Evolutionary conservation across 345 rosid genomes (phyloP), one percentile per base, ranked within the genome.

Genomic region (Kernera saxatilis): DNA sequence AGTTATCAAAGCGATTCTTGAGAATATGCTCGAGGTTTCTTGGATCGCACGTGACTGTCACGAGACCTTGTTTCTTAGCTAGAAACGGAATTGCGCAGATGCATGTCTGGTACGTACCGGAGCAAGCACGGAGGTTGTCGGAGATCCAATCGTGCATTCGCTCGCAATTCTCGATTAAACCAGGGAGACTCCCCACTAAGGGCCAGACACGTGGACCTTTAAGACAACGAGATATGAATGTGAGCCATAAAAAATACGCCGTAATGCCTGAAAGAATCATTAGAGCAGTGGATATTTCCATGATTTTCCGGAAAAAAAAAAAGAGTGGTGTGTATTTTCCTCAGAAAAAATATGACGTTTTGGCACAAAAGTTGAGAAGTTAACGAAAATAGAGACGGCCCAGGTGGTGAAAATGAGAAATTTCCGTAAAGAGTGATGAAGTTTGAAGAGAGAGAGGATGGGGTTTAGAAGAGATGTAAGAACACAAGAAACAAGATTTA

Each of bases 31-130:
- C 98, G 1, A 93, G 50, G 72, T 93, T 93, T 75, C 78, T 82
- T 23, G 95, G 98, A 39, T 93, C 98, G 77, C 98, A 94, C 57
- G 99, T 94, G 80, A 94, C 99, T 0, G 99, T 91, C 57, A 91
- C 98, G 64, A 89, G 96, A 8, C 99, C 99, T 72, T 94, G 98
- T 79, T 84, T 88, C 69, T 58, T 78, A 9, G 95, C 90, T 5
- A 94, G 73, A 61, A 89, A 88, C 0, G 99, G 99, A 1, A 94
- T 69, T 0, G 99, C 93, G 35, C 93, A 94, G 66, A 86, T 94
- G 83, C 98, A 94, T 45, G 98, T 94, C 81, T 94, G 98, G 83
- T 94, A 94, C 37, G 99, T 94, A 54, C 99, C 99, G 53, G 96
- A 93, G 64, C 92, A 85, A 13, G 93, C 98, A 5, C 82, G 90